Evolutionary conservation across 345 rosid genomes (phyloP).

Genomic region (Litchi chinensis): DNA sequence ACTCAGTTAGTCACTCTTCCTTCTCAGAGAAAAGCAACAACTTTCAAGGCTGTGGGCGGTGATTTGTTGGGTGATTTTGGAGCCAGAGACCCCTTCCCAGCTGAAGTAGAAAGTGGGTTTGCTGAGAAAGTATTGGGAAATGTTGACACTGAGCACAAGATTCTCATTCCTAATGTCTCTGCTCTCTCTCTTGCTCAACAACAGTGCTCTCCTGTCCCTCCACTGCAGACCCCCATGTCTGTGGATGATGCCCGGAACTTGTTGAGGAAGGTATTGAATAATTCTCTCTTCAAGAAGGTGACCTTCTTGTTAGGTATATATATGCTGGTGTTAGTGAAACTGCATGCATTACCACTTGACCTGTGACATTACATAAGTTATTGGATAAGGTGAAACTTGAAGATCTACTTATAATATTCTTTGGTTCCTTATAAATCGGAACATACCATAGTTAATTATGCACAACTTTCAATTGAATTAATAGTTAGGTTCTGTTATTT

Average conservation of each 20-base stretch:
- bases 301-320: no score
- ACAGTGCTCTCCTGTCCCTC: slow-evolving; percentile 63
- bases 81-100: slow-evolving; percentile 74
- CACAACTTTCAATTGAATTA: not conserved
- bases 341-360: no score
- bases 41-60: slow-evolving; percentile 26
- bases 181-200: slow-evolving; percentile 77
- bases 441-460: not conserved
- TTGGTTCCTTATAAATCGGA: not conserved
- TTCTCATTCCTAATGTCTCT: slow-evolving; percentile 73
- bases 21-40: slow-evolving; percentile 16
- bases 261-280: slow-evolving; percentile 59
- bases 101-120: slow-evolving; percentile 77
- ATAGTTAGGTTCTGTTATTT: not conserved
- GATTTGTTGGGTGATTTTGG: slow-evolving; percentile 69
- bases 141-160: slow-evolving; percentile 74
- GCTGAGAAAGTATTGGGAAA: slow-evolving; percentile 79
- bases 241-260: slow-evolving; percentile 59
- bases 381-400: not conserved
- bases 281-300: not conserved
- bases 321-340: not conserved
- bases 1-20: slow-evolving; percentile 10
- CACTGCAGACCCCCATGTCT: slow-evolving; percentile 65
- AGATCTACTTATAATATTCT: not conserved
- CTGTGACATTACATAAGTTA: not conserved